phyloP scores from a whole-genome alignment of 2,329 filamentous ascomycete species.

The Rhexocercosporidium sp. region DNA sequence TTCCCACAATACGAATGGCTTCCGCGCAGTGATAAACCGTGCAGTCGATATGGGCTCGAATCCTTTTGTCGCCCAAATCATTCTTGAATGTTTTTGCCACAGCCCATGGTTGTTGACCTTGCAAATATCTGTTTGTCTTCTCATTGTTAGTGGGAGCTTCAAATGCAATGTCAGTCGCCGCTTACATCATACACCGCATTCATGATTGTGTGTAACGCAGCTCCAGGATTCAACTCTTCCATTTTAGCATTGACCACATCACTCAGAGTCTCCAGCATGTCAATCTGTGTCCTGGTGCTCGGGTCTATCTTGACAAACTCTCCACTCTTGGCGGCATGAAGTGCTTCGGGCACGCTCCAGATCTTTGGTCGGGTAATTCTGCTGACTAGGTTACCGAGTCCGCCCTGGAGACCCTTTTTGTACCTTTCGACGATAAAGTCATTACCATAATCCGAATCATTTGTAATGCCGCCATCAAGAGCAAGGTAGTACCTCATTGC shows the following conservation, averaged over 20 bases:
- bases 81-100: constrained; percentile 46
- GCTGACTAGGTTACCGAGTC: constrained; percentile 80
- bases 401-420: constrained; percentile 76
- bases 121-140: constrained; percentile 71
- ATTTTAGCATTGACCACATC: constrained; percentile 58
- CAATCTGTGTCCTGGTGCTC: constrained; percentile 44
- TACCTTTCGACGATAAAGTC: constrained; percentile 75
- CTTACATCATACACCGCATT: constrained; percentile 63
- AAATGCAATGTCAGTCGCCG: not conserved
- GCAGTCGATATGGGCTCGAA: constrained; percentile 53
- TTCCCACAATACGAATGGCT: constrained; percentile 77
- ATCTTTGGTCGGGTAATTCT: constrained; percentile 71
- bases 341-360: constrained; percentile 69
- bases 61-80: not conserved
- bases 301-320: constrained; percentile 7
- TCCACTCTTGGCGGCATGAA: constrained; percentile 38
- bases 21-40: constrained; percentile 77
- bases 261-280: constrained; percentile 48
- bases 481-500: constrained; percentile 88
- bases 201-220: constrained; percentile 70
- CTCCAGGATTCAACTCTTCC: constrained; percentile 66
- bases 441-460: constrained; percentile 89
- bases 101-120: constrained; percentile 71
- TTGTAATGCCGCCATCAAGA: constrained; percentile 74
- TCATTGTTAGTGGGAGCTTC: constrained; percentile 16